A percentile compares a stretch with the other conserved stretches of the same genome.
Conservation (phyloP, 2,329 filamentous ascomycete genomes). For the Neonectria coccinea region DNA sequence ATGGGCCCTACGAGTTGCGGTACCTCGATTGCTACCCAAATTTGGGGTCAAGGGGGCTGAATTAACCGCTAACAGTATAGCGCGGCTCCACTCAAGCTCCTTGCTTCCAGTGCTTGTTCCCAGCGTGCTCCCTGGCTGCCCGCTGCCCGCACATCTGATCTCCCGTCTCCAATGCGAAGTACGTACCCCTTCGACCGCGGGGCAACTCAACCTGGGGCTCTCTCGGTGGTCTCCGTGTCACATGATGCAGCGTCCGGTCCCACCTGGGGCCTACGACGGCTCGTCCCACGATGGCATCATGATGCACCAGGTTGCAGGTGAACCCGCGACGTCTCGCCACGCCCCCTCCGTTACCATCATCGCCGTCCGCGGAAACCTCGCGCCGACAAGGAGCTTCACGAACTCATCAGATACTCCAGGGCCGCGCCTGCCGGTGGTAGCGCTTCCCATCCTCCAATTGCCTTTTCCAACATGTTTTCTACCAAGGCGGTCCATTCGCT, state of each 20-base stretch:
- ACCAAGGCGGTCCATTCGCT: constrained; percentile 54
- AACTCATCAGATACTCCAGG: constrained; percentile 1
- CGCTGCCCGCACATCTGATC: constrained; percentile 21
- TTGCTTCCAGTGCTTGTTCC: constrained; percentile 34
- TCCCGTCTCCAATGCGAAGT: background rate
- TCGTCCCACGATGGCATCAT: constrained; percentile 47
- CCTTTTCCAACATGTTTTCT: constrained; percentile 49
- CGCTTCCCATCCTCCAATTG: constrained; percentile 50
- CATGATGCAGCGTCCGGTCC: constrained; percentile 37
- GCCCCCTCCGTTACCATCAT: constrained; percentile 3
- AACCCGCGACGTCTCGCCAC: constrained; percentile 17
- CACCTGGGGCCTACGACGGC: constrained; percentile 33
- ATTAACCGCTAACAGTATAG: constrained; percentile 34
- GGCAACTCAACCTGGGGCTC: constrained; percentile 6
- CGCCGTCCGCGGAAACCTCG: constrained; percentile 21
- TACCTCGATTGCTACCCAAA: constrained; percentile 38
- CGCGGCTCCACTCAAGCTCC: constrained; percentile 44
- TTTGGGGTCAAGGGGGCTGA: constrained; percentile 33
- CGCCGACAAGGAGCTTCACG: background rate
- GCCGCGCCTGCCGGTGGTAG: constrained; percentile 31
- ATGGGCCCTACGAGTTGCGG: constrained; percentile 31
- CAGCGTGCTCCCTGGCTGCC: constrained; percentile 7
- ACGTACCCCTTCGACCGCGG: constrained; percentile 20
- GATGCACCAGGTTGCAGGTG: constrained; percentile 10
- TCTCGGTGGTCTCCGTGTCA: constrained; percentile 34